Conservation (phyloP, 2,329 filamentous ascomycete genomes). For the Didymellaceae sp. region DNA sequence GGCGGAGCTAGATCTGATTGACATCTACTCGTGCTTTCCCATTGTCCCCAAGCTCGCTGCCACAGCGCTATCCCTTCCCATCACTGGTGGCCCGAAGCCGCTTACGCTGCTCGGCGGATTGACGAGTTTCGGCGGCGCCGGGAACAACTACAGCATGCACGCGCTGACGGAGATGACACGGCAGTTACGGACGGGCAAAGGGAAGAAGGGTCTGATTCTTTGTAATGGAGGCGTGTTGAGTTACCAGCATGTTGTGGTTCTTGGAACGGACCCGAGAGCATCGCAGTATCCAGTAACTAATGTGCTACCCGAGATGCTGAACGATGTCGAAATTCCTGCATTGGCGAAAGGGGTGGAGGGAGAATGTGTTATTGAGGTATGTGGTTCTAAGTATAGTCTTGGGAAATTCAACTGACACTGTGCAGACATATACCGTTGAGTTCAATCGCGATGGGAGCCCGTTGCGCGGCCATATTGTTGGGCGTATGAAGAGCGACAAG, state of each 20-base stretch:
- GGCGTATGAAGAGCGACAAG: conserved; percentile 55
- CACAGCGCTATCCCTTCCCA: conserved; percentile 63
- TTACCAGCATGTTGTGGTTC: conserved; percentile 67
- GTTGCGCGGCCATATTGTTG: conserved; percentile 58
- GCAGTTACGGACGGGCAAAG: conserved; percentile 56
- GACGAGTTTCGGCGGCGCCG: conserved; percentile 72
- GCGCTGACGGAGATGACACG: conserved; percentile 53
- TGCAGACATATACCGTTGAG: conserved; percentile 66
- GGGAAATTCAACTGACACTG: conserved; percentile 1
- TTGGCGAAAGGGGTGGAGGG: conserved; percentile 54
- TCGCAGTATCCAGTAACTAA: conserved; percentile 57
- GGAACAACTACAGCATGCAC: conserved; percentile 76
- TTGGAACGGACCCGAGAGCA: conserved; percentile 57
- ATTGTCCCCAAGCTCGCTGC: conserved; percentile 73
- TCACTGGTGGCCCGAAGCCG: conserved; percentile 54
- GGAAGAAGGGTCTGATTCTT: conserved; percentile 63
- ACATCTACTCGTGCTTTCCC: conserved; percentile 74
- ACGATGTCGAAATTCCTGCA: conserved; percentile 50
- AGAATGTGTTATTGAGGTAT: conserved; percentile 61
- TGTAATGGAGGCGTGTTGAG: conserved; percentile 72
- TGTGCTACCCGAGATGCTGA: conserved; percentile 54
- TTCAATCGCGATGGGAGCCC: conserved; percentile 61
- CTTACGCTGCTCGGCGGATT: conserved; percentile 69
- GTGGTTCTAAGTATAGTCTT: neutral
- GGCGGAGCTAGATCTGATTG: conserved; percentile 64